Evolutionary conservation across 148 eudicot genomes (phyloP).

Genomic region (Chenopodium album): DNA sequence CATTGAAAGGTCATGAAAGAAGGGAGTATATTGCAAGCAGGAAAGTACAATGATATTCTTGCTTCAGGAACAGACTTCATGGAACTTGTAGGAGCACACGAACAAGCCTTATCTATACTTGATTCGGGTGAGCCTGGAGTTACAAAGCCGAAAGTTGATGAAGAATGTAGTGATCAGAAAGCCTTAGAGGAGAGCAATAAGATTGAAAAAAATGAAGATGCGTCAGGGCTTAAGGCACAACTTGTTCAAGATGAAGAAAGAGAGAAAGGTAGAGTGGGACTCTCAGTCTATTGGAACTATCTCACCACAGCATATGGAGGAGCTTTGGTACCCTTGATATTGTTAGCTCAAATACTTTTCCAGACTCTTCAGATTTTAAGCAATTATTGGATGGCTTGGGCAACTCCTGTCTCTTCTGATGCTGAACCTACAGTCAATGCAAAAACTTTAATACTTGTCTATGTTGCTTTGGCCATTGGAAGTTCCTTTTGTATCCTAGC

Average conservation of each 20-base stretch:
- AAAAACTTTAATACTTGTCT: constrained; percentile 50
- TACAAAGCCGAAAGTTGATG: not conserved
- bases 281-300: constrained; percentile 62
- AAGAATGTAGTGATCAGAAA: not conserved
- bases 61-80: constrained; percentile 55
- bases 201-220: constrained; percentile 31
- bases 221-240: constrained; percentile 36
- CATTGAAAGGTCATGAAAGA: constrained; percentile 62
- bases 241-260: constrained; percentile 77
- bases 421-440: constrained; percentile 36
- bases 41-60: constrained; percentile 58
- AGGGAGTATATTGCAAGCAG: constrained; percentile 62
- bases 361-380: constrained; percentile 57
- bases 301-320: constrained; percentile 72
- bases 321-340: constrained; percentile 49
- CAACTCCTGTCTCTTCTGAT: constrained; percentile 55
- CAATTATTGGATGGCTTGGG: constrained; percentile 88
- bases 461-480: constrained; percentile 51
- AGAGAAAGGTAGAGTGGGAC: constrained; percentile 64
- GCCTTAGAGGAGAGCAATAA: constrained; percentile 15
- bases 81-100: constrained; percentile 72
- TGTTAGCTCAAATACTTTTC: constrained; percentile 50
- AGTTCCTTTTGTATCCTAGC: constrained; percentile 55
- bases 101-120: constrained; percentile 50
- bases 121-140: constrained; percentile 31